Percentiles rank a stretch among this genome's conserved stretches.
phyloP scores from a whole-genome alignment of 805 yeast species.

The Barnettozyma wickerhamii region DNA sequence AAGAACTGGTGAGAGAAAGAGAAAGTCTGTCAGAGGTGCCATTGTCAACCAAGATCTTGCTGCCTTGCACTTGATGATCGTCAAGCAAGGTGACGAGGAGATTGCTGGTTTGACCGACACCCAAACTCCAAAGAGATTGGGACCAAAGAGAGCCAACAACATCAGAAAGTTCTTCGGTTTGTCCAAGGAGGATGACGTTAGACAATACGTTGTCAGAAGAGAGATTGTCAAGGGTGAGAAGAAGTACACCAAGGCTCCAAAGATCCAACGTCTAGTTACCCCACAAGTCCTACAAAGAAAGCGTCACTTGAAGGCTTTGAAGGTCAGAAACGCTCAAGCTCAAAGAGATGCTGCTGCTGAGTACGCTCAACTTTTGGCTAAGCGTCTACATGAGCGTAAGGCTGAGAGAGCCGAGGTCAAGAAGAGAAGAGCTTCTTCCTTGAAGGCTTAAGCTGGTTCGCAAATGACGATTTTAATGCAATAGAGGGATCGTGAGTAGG shows the following conservation, averaged over 20 bases:
- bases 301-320: slow-evolving; percentile 91
- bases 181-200: slow-evolving; percentile 87
- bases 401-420: slow-evolving; percentile 97
- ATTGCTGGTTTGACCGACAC: slow-evolving; percentile 94
- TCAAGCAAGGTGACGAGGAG: slow-evolving; percentile 96
- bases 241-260: slow-evolving; percentile 99
- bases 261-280: slow-evolving; percentile 98
- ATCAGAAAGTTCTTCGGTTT: slow-evolving; percentile 99
- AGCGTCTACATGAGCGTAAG: slow-evolving; percentile 97
- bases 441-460: slow-evolving; percentile 65
- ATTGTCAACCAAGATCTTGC: slow-evolving; percentile 97
- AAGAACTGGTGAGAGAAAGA: slow-evolving; percentile 99
- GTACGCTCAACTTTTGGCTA: slow-evolving; percentile 97
- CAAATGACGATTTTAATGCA: slow-evolving; percentile 23
- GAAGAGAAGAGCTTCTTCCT: slow-evolving; percentile 99
- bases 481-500: too few relatives aligned
- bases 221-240: slow-evolving; percentile 97
- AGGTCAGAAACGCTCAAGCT: slow-evolving; percentile 95
- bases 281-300: slow-evolving; percentile 99
- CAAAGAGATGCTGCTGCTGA: slow-evolving; percentile 99
- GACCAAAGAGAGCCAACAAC: slow-evolving; percentile 99
- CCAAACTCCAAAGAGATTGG: slow-evolving; percentile 97
- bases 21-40: slow-evolving; percentile 99
- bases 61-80: slow-evolving; percentile 87
- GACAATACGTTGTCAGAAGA: slow-evolving; percentile 93